A percentile compares a stretch with the other conserved stretches of the same genome.
Evolutionary conservation across 139 green algal genomes (phyloP).

Genomic region (Chlorella vulgaris): DNA sequence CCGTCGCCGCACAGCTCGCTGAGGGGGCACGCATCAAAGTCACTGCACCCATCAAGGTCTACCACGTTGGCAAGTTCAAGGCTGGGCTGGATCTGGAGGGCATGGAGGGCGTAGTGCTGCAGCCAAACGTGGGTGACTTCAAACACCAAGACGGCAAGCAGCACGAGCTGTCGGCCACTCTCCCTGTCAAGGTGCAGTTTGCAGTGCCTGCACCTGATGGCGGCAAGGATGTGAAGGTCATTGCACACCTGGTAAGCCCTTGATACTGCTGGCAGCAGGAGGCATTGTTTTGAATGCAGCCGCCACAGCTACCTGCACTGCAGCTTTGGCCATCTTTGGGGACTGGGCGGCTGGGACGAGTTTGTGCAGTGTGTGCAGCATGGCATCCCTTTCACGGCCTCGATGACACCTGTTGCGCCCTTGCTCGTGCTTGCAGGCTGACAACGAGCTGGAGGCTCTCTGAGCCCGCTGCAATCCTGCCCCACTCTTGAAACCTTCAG

Average conservation of each 20-base stretch:
- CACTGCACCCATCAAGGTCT: constrained; percentile 12
- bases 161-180: constrained; percentile 19
- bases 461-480: neutral
- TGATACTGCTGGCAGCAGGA: neutral
- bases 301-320: no score
- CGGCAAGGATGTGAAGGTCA: constrained; percentile 26
- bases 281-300: no score
- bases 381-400: neutral
- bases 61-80: constrained; percentile 27
- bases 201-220: neutral
- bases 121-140: constrained; percentile 23
- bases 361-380: no score
- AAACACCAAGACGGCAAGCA: constrained; percentile 26
- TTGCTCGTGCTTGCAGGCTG: neutral
- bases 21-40: constrained; percentile 1
- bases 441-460: constrained; percentile 10
- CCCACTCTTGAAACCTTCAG: no score
- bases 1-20: neutral
- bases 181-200: constrained; percentile 20
- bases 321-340: neutral
- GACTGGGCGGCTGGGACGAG: neutral
- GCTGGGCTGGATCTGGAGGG: constrained; percentile 25
- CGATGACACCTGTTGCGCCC: neutral
- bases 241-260: constrained; percentile 18
- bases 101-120: constrained; percentile 16